A percentile compares a stretch with the other conserved stretches of the same genome.
Evolutionary conservation across 805 yeast genomes (phyloP).

Genomic region (Spathaspora boniae): DNA sequence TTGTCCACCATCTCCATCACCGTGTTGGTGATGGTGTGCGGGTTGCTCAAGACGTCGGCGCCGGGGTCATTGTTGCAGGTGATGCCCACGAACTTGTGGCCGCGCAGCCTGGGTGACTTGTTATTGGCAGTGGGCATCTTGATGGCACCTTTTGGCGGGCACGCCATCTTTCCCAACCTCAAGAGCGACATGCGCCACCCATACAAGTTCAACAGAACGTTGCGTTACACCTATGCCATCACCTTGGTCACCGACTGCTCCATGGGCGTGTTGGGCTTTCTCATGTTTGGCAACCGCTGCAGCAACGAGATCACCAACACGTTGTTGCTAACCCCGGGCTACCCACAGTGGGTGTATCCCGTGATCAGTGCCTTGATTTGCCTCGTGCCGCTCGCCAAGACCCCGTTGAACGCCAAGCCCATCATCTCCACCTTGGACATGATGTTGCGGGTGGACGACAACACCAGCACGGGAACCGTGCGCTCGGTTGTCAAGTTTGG

Average conservation of each 20-base stretch:
- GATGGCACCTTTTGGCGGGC: conserved; percentile 82
- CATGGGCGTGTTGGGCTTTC: conserved; percentile 64
- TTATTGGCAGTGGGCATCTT: conserved; percentile 62
- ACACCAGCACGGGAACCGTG: conserved; percentile 3
- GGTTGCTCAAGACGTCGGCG: conserved; percentile 51
- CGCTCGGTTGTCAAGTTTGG: conserved; percentile 16
- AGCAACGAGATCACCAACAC: conserved; percentile 53
- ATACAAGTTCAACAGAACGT: conserved; percentile 48
- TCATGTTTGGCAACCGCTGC: conserved; percentile 51
- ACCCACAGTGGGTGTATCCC: conserved; percentile 46
- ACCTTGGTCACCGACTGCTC: conserved; percentile 58
- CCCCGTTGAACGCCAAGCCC: conserved; percentile 82
- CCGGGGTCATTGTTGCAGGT: conserved; percentile 75
- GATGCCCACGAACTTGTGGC: conserved; percentile 67
- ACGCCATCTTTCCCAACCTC: conserved; percentile 76
- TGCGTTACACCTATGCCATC: conserved; percentile 56
- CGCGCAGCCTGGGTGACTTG: conserved; percentile 47
- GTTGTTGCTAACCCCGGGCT: conserved; percentile 42
- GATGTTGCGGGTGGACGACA: conserved; percentile 24
- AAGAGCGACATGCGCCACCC: conserved; percentile 77
- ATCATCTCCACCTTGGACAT: conserved; percentile 68
- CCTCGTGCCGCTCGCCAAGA: conserved; percentile 78
- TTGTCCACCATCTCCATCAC: conserved; percentile 52
- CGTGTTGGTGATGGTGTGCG: conserved; percentile 49
- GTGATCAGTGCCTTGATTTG: conserved; percentile 67